phyloP scores from a whole-genome alignment of 768 basidiomycete species.

The Trametes meyenii region DNA sequence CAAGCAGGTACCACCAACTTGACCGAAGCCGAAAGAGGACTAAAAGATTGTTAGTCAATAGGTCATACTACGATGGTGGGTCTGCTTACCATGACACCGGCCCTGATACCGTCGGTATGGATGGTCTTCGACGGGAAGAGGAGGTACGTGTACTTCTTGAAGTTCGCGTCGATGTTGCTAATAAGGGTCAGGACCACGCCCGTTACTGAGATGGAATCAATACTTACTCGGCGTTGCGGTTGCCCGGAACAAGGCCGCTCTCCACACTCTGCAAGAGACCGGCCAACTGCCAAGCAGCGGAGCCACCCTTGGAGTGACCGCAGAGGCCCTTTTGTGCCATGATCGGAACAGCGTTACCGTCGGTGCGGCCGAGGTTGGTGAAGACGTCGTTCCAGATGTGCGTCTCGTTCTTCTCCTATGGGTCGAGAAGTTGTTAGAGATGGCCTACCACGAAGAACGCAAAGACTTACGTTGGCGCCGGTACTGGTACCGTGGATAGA shows the following conservation, averaged over 20 bases:
- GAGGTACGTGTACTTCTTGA: slow-evolving; percentile 86
- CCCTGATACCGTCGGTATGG: slow-evolving; percentile 89
- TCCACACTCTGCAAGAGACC: slow-evolving; percentile 86
- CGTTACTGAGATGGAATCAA: background rate
- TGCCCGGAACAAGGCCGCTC: slow-evolving; percentile 90
- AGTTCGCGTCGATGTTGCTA: slow-evolving; percentile 92
- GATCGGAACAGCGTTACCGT: slow-evolving; percentile 96
- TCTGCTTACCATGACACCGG: slow-evolving; percentile 76
- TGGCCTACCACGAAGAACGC: background rate
- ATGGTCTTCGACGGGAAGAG: slow-evolving; percentile 99
- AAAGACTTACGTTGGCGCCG: slow-evolving; percentile 64
- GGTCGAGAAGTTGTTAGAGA: slow-evolving; percentile 13
- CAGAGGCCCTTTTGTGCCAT: slow-evolving; percentile 98
- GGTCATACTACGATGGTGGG: no score
- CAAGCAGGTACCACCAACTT: slow-evolving; percentile 92
- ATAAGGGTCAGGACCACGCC: background rate
- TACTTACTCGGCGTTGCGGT: slow-evolving; percentile 93
- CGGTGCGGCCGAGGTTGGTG: slow-evolving; percentile 82
- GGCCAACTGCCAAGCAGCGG: slow-evolving; percentile 97
- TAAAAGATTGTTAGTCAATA: no score
- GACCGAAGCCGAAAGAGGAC: slow-evolving; percentile 98
- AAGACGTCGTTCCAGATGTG: slow-evolving; percentile 97
- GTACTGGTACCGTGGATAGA: slow-evolving; percentile 92
- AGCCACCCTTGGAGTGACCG: slow-evolving; percentile 97
- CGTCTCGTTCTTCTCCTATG: slow-evolving; percentile 94